A percentile compares a stretch with the other conserved stretches of the same genome.
Evolutionary conservation across 305 asterid species (phyloP).

Genomic region (Nicotiana rustica): DNA sequence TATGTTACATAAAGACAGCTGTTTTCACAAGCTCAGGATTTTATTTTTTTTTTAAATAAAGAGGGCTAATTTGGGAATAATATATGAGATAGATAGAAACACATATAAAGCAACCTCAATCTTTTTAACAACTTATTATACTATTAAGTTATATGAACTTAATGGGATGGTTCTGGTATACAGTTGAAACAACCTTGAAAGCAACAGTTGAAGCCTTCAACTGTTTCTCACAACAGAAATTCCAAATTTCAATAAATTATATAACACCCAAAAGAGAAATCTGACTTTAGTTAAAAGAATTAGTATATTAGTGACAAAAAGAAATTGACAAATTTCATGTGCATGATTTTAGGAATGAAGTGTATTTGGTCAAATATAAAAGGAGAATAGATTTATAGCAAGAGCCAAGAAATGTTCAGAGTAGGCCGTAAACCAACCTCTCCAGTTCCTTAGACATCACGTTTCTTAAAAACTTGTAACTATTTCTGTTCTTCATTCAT

Average conservation of each 20-base stretch:
- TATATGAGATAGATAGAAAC: not conserved
- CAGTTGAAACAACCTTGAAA: constrained; percentile 42
- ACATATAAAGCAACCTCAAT: not conserved
- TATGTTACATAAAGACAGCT: constrained; percentile 38
- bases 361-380: constrained; percentile 62
- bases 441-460: too few relatives aligned
- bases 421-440: not conserved
- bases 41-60: too few relatives aligned
- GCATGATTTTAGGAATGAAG: constrained; percentile 34
- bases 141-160: constrained; percentile 3
- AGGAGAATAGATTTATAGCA: constrained; percentile 50
- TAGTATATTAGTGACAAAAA: not conserved
- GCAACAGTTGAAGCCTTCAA: not conserved
- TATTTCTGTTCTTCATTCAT: too few relatives aligned
- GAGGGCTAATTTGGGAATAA: not conserved
- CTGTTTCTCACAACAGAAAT: not conserved
- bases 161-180: constrained; percentile 32
- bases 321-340: not conserved
- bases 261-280: not conserved
- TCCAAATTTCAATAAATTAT: not conserved
- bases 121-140: not conserved
- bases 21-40: constrained; percentile 44
- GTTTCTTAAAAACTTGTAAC: too few relatives aligned
- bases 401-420: constrained; percentile 23
- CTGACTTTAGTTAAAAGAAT: not conserved